Base-by-base conservation (phyloP, 495 filamentous ascomycete genomes). In the Alectoria sarmentosa region DNA sequence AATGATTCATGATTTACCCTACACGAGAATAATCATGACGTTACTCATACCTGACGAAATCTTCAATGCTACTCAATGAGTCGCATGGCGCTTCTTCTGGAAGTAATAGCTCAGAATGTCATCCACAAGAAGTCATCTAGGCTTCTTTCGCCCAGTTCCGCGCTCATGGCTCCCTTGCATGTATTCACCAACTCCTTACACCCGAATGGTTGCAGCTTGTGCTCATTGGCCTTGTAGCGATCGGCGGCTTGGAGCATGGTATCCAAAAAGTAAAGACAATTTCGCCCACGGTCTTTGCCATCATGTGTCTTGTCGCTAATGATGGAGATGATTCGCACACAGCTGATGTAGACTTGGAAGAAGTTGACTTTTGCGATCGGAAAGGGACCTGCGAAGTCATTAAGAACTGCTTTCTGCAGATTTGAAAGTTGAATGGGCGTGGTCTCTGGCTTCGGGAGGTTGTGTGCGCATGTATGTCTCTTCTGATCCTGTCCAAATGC, bases 221-320 rank as follows among this genome's bases (percentile, higher is more conserved):
- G 39, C 23, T 60, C 60, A 15, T 55, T 64, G 23, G 66, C 60
- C 36, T 41, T 61, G 30, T 37, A 63, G 34, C 56, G 30, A 64
- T 73, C 71, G 19, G 71, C 71, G 52, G 62, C 62, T 37, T 48
- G 23, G 15, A 71, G n/a, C 4, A 73, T 44, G 5, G 28, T 32
- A 8, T 71, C 67, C 4, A 64, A 59, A 42, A 63, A 71, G 54
- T 67, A 73, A 15, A 71, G 41, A 60, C 69, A 73, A 17, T 58
- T 52, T 34, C 67, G 62, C 39, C 62, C 61, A 10, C 42, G 61
- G n/a, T 56, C 37, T 32, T 38, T 39, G 30, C 65, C 62, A 44
- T 58, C 65, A 48, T 73, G 69, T n/a, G 58, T 64, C 57, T 59
- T 56, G 41, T 69, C 59, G 48, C 64, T 69, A 37, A 72, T 63